Conservation (phyloP, 805 yeast species). For the Kazachstania kunashirensis region DNA sequence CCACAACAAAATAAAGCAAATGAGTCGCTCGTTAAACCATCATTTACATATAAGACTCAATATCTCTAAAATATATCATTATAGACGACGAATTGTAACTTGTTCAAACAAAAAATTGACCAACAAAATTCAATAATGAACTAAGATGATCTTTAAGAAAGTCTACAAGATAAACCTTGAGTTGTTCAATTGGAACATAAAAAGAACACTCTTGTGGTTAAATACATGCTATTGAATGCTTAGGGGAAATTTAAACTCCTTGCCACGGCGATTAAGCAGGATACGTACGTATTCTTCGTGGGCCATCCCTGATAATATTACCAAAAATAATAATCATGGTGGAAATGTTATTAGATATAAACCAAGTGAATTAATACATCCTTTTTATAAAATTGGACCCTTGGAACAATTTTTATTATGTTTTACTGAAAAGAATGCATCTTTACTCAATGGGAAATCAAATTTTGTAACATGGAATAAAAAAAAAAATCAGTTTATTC, state of each 20-base stretch:
- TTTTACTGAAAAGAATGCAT: conserved; percentile 12
- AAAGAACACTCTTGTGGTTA: too few species aligned
- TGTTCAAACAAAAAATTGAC: too few species aligned
- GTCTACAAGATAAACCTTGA: too few species aligned
- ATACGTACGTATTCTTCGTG: not conserved
- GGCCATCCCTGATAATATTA: conserved; percentile 1
- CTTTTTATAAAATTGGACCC: conserved; percentile 20
- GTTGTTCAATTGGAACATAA: too few species aligned
- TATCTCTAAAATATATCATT: not conserved
- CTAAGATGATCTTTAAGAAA: too few species aligned
- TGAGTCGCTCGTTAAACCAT: not conserved
- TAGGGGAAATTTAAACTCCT: too few species aligned
- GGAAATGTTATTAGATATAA: not conserved
- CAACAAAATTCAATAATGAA: too few species aligned
- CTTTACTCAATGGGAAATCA: conserved; percentile 14
- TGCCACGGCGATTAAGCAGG: too few species aligned
- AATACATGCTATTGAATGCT: too few species aligned
- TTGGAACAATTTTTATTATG: conserved; percentile 20
- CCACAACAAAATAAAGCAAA: not conserved
- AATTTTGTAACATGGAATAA: conserved; percentile 8
- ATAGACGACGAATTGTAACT: too few species aligned
- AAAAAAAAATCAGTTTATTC: conserved; percentile 1
- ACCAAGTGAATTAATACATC: conserved; percentile 17
- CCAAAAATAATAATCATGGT: not conserved
- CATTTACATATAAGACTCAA: not conserved